Evolutionary conservation across 2,329 filamentous ascomycete genomes (phyloP).

Genomic region (Leptographium wingfieldii): DNA sequence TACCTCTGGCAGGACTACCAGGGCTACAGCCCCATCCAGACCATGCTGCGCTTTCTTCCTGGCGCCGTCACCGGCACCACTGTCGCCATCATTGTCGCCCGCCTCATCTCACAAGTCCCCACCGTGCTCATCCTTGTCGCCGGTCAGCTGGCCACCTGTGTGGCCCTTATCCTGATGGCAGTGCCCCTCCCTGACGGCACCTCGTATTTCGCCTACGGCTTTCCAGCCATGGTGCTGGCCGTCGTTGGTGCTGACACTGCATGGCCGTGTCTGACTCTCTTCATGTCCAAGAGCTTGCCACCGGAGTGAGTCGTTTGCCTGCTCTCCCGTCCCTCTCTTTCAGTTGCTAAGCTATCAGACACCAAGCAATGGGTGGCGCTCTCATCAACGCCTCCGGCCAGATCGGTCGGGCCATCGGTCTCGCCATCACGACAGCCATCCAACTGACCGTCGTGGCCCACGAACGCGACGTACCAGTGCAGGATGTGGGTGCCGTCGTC

Average conservation of each 20-base stretch:
- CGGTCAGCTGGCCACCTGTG: slow-evolving; percentile 42
- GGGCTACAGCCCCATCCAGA: slow-evolving; percentile 45
- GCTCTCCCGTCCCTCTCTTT: not conserved
- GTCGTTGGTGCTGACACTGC: slow-evolving; percentile 54
- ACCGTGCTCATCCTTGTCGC: slow-evolving; percentile 43
- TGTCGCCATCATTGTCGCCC: slow-evolving; percentile 40
- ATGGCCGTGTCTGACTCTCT: slow-evolving; percentile 52
- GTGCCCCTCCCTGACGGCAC: slow-evolving; percentile 41
- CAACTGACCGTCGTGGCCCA: slow-evolving; percentile 47
- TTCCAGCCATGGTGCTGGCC: slow-evolving; percentile 51
- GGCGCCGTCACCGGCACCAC: slow-evolving; percentile 45
- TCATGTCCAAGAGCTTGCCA: slow-evolving; percentile 48
- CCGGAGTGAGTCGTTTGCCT: slow-evolving; percentile 11
- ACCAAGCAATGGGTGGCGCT: slow-evolving; percentile 54
- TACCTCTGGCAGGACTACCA: slow-evolving; percentile 59
- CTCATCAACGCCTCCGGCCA: slow-evolving; percentile 54
- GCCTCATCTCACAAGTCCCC: slow-evolving; percentile 41
- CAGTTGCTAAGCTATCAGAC: slow-evolving; percentile 23
- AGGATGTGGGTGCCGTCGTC: slow-evolving; percentile 28
- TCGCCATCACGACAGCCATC: slow-evolving; percentile 50
- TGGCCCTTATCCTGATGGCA: slow-evolving; percentile 41
- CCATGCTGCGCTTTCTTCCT: slow-evolving; percentile 54
- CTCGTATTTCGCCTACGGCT: slow-evolving; percentile 52
- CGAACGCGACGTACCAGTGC: slow-evolving; percentile 28
- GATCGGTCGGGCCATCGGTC: slow-evolving; percentile 49